Conservation (phyloP, 2,329 filamentous ascomycete species). For the Verruconis gallopava region DNA sequence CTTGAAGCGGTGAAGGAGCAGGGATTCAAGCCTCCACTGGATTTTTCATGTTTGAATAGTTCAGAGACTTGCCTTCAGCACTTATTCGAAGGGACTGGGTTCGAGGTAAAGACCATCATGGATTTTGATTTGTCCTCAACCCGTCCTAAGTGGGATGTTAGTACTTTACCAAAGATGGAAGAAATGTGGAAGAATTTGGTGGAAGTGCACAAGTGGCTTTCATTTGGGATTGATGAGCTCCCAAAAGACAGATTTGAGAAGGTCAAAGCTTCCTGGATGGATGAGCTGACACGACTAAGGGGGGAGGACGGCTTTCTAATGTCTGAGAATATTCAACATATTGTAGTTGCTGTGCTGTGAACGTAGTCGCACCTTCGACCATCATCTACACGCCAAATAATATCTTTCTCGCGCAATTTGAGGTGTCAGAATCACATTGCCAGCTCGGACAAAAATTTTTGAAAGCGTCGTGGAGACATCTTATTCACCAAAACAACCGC, state of each 20-base stretch:
- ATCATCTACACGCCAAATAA: too few relatives aligned
- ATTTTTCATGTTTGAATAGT: neutral
- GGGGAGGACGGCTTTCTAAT: neutral
- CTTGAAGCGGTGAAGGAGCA: neutral
- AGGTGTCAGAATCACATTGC: too few relatives aligned
- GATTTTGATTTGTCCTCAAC: too few relatives aligned
- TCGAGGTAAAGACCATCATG: neutral
- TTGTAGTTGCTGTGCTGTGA: neutral
- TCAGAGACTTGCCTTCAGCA: neutral
- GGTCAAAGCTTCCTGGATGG: neutral
- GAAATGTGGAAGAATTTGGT: neutral
- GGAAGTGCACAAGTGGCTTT: neutral
- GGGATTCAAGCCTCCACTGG: neutral
- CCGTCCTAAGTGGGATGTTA: neutral
- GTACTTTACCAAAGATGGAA: neutral
- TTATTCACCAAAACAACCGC: neutral
- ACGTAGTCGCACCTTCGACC: too few relatives aligned
- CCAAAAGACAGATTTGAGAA: neutral
- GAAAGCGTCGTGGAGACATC: too few relatives aligned
- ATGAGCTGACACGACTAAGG: neutral
- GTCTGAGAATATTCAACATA: neutral
- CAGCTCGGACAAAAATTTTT: too few relatives aligned
- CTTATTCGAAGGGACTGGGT: neutral
- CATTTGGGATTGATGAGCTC: neutral
- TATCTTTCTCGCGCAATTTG: too few relatives aligned